Percentiles rank a stretch among this genome's conserved stretches.
Conservation (phyloP, 2,329 filamentous ascomycete species). For the Saccharata proteae region DNA sequence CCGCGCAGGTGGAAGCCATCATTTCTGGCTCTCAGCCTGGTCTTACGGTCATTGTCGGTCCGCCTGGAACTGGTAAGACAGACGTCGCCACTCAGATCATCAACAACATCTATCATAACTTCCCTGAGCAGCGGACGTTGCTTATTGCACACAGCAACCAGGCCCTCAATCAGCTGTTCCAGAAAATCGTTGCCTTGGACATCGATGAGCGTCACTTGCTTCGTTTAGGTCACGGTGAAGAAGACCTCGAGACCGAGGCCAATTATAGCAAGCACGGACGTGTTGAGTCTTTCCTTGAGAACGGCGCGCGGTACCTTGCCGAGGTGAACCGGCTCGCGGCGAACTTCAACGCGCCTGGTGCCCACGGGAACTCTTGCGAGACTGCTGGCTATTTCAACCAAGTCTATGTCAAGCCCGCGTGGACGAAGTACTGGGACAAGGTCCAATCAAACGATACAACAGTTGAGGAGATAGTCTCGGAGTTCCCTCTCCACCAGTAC, state of each 20-base stretch:
- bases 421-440: slow-evolving; percentile 69
- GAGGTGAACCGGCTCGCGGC: slow-evolving; percentile 80
- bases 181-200: slow-evolving; percentile 91
- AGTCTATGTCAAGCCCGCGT: slow-evolving; percentile 79
- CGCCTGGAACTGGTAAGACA: slow-evolving; percentile 96
- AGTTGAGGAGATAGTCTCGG: slow-evolving; percentile 50
- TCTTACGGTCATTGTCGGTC: slow-evolving; percentile 84
- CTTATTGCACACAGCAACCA: slow-evolving; percentile 96
- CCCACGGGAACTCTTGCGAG: slow-evolving; percentile 93
- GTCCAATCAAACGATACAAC: slow-evolving; percentile 45
- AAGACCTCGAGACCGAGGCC: slow-evolving; percentile 74
- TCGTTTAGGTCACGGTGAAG: slow-evolving; percentile 86
- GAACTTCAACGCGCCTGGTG: slow-evolving; percentile 76
- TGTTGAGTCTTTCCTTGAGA: slow-evolving; percentile 90
- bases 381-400: slow-evolving; percentile 94
- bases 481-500: slow-evolving; percentile 80
- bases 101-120: slow-evolving; percentile 98
- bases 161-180: slow-evolving; percentile 91
- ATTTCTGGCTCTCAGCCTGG: slow-evolving; percentile 89
- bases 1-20: slow-evolving; percentile 84
- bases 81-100: slow-evolving; percentile 98
- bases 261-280: slow-evolving; percentile 91
- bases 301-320: slow-evolving; percentile 61
- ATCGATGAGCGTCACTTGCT: slow-evolving; percentile 92
- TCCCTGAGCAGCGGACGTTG: slow-evolving; percentile 80